Evolutionary conservation across 176 grass and related monocot genomes (phyloP), one percentile per base, ranked within the genome.

Genomic region (Saccharum spontaneum): DNA sequence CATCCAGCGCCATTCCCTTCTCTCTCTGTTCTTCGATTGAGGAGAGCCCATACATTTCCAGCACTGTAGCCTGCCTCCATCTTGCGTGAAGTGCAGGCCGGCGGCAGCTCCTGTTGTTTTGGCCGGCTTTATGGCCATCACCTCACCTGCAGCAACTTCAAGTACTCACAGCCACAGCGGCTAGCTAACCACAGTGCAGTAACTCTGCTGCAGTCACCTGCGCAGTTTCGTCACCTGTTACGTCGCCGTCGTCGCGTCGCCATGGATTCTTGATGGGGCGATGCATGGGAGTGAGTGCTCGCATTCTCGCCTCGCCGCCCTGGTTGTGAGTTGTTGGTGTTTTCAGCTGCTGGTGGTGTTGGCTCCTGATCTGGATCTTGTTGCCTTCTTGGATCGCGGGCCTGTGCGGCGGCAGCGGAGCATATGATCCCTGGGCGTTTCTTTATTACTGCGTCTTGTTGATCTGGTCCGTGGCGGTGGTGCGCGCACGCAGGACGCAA

Each of bases 261-360:
- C 88, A 83, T 87, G 79, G 70, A 90, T 87, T 71, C 69, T 69
- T 87, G 84, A 87, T 75, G 37, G 66, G 63, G 75, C 4, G 18
- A 57, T 57, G 18, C 87, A 80, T 89, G 41, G 72, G 84, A 89
- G 80, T 87, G 87, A 89, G 81, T 77, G 84, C 64, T 30, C n/a
- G 20, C 57, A 61, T 61, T 61, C 57, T 49, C 46, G 55, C 54
- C 50, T 24, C 69, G 14, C 69, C 39, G 22, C 20, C 22, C 5
- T 48, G 41, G 2, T 79, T 22, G 5, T 22, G 50, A 78, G 65
- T 55, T 65, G 43, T 7, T 71, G 73, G 79, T 67, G 57, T 50
- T 34, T 20, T 23, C 40, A 30, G 57, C 41, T 20, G 54, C 6
- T 52, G 23, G 1, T 24, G 69, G 12, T 15, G 44, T 76, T 76